phyloP scores from a whole-genome alignment of 2,329 filamentous ascomycete genomes.

The Ophidiomyces ophidiicola region DNA sequence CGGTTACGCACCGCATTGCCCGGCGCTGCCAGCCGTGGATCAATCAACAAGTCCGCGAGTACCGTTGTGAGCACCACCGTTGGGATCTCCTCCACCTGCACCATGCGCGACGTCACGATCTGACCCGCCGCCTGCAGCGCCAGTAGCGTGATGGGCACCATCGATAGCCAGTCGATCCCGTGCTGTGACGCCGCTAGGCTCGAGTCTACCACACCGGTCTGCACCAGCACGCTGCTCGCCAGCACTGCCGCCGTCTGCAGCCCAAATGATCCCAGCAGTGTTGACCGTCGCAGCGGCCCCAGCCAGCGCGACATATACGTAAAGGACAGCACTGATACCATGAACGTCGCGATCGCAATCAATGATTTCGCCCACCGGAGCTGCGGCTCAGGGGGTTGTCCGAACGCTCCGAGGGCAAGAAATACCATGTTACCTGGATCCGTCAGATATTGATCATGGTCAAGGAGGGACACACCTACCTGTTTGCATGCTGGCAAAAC shows the following conservation, averaged over 20 bases:
- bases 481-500: constrained; percentile 17
- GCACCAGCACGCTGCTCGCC: constrained; percentile 26
- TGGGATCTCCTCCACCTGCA: constrained; percentile 31
- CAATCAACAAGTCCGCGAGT: constrained; percentile 30
- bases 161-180: constrained; percentile 27
- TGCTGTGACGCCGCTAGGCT: constrained; percentile 22
- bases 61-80: constrained; percentile 33
- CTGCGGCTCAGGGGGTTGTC: constrained; percentile 29
- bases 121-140: constrained; percentile 33
- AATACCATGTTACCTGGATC: constrained; percentile 34
- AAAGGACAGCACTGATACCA: constrained; percentile 32
- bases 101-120: constrained; percentile 28
- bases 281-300: constrained; percentile 26
- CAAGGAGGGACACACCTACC: constrained; percentile 6
- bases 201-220: constrained; percentile 24
- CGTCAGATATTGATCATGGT: background rate
- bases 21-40: constrained; percentile 21
- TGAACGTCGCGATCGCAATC: constrained; percentile 29
- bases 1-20: constrained; percentile 25
- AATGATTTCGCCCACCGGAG: constrained; percentile 35
- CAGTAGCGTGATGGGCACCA: constrained; percentile 29
- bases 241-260: constrained; percentile 28
- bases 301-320: constrained; percentile 25
- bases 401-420: constrained; percentile 32
- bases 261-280: constrained; percentile 30